A percentile compares a stretch with the other conserved stretches of the same genome.
These are phyloP conservation scores for Acanthamoeba culbertsoni DNA, from an alignment of 208 protist genomes.

Conservation along the genomic window DNA sequence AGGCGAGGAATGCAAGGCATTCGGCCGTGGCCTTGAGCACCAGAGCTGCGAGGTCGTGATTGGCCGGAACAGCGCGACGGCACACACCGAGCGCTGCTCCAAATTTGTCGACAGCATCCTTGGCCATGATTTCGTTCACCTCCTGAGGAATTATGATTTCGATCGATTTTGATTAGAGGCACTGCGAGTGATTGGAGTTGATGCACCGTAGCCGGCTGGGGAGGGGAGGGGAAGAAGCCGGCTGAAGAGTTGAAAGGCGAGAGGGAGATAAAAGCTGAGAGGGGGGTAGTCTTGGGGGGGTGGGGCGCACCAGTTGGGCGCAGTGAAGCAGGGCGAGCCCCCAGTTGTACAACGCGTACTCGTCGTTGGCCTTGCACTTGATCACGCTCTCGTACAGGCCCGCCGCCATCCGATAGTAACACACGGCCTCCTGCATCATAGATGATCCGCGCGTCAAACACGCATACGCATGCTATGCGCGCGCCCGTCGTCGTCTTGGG, in stretches of 20 bases:
- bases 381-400: constrained; percentile 30
- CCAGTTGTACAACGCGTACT: constrained; percentile 42
- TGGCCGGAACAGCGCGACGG: not conserved
- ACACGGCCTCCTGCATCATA: not conserved
- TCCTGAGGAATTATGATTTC: not conserved
- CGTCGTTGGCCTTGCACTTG: constrained; percentile 49
- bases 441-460: too few species aligned
- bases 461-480: too few species aligned
- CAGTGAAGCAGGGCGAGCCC: not conserved
- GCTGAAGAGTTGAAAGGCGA: not conserved
- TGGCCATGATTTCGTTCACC: not conserved
- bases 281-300: too few species aligned
- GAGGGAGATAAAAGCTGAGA: not conserved
- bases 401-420: not conserved
- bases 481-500: too few species aligned
- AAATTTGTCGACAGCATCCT: not conserved
- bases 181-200: not conserved
- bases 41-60: not conserved
- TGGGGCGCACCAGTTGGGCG: not conserved
- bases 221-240: too few species aligned
- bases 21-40: constrained; percentile 28
- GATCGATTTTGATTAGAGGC: not conserved
- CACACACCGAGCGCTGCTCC: not conserved
- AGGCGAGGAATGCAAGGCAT: not conserved
- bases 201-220: too few species aligned